Evolutionary conservation across 192 early-diverging fungal genomes (phyloP), one percentile per base, ranked within the genome.

Genomic region (Phlyctochytrium bullatum): DNA sequence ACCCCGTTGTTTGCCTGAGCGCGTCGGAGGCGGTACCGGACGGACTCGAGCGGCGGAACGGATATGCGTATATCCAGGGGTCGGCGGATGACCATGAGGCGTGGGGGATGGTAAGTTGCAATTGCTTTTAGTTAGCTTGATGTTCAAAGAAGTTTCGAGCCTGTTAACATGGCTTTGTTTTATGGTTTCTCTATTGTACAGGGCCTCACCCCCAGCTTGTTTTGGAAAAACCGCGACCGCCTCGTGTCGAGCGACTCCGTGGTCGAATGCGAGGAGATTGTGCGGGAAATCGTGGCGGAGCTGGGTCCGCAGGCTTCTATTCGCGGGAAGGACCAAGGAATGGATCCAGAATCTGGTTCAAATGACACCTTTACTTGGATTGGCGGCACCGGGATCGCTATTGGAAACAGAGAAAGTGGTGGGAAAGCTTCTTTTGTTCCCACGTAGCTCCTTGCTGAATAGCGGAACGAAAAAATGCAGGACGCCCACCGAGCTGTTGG

Each of bases 41-140:
- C 16, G 78, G 79, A 24, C 56, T 80, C 36, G 80, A 80, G 24
- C 61, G 75, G 17, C 61, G 72, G 25, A 62, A 75, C 27, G 85
- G 85, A 2, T 95, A 86, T 60, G 61, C 79, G 14, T 96, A 96
- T 66, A 88, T 96, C 4, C 94, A 96, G 78, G 94, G 94, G 6
- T 87, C 92, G 0, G 94, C 86, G 0, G 94, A 96, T 74, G 94
- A 96, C 71, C 87, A 93, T 35, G 94, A 96, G 64, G 73, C 85
- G 67, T 96, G 94, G 94, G 83, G 86, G 27, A 47, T 74, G 67
- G 87, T 63, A 70, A 66, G 50, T n/a, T n/a, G n/a, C n/a, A n/a
- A n/a, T n/a, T n/a, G n/a, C n/a, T n/a, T n/a, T n/a, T n/a, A n/a
- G n/a, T n/a, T n/a, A n/a, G n/a, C n/a, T n/a, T n/a, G n/a, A n/a